Percentiles rank a stretch among this genome's conserved stretches.
Conservation (phyloP, 345 rosid genomes). For the Eucalyptus marginata region DNA sequence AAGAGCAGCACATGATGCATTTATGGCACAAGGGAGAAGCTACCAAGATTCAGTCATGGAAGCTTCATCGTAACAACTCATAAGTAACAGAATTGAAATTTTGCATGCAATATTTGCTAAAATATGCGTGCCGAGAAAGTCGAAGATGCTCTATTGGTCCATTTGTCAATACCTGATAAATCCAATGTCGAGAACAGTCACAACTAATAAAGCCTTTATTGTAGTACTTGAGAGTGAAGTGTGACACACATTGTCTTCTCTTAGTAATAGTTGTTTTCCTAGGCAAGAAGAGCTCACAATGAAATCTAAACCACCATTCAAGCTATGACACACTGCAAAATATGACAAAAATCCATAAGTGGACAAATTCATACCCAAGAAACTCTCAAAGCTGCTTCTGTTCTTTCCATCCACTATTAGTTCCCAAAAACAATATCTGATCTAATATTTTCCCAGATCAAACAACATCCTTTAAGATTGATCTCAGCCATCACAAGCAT, state of each 20-base stretch:
- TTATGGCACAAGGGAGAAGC: slow-evolving; percentile 93
- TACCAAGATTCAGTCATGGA: slow-evolving; percentile 39
- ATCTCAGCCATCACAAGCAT: background rate
- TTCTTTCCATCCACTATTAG: background rate
- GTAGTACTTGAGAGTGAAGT: background rate
- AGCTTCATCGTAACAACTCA: background rate
- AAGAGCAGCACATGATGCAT: slow-evolving; percentile 92
- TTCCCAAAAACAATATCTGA: background rate
- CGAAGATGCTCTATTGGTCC: background rate
- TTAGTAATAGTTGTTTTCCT: background rate
- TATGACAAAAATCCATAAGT: background rate
- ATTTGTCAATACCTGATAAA: background rate
- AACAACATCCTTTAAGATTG: background rate
- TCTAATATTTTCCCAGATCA: background rate
- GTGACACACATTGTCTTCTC: background rate
- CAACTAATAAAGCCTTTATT: background rate
- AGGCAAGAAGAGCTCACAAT: background rate
- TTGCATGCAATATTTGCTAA: background rate
- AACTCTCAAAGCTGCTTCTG: background rate
- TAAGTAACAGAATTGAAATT: background rate
- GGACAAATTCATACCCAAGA: background rate
- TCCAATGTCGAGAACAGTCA: background rate
- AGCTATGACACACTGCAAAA: background rate
- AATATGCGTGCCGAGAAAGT: background rate
- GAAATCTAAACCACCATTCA: background rate